These are phyloP conservation scores for Rhinocladiella similis DNA, from an alignment of 2,329 filamentous ascomycete species.

Conservation along the genomic window DNA sequence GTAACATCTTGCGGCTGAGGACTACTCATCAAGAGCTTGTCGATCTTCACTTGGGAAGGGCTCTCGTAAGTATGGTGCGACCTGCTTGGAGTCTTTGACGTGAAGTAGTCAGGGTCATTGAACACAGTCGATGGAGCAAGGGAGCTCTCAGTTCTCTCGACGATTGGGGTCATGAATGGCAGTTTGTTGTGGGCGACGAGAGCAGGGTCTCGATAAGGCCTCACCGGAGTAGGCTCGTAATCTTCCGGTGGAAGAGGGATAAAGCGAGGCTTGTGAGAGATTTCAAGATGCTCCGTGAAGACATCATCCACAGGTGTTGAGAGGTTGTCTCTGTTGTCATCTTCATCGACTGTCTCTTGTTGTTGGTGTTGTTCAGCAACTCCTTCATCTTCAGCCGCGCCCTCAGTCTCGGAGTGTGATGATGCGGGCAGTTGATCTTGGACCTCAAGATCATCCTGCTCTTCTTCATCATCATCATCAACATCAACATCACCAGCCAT, in stretches of 20 bases:
- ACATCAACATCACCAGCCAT: slow-evolving; percentile 26
- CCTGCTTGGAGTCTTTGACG: slow-evolving; percentile 76
- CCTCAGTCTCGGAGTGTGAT: not conserved
- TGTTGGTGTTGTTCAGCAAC: slow-evolving; percentile 22
- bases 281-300: slow-evolving; percentile 34
- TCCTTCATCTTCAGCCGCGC: slow-evolving; percentile 1
- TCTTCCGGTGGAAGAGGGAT: slow-evolving; percentile 82
- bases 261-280: slow-evolving; percentile 61
- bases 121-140: slow-evolving; percentile 65
- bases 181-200: slow-evolving; percentile 85
- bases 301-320: slow-evolving; percentile 35
- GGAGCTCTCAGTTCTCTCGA: slow-evolving; percentile 90
- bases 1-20: slow-evolving; percentile 59
- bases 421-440: slow-evolving; percentile 18
- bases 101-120: slow-evolving; percentile 59
- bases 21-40: slow-evolving; percentile 62
- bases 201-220: slow-evolving; percentile 76
- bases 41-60: slow-evolving; percentile 38
- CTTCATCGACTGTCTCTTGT: slow-evolving; percentile 24
- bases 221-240: slow-evolving; percentile 70
- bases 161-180: slow-evolving; percentile 98
- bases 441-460: slow-evolving; percentile 34
- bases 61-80: slow-evolving; percentile 34
- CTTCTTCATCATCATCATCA: slow-evolving; percentile 22
- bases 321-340: slow-evolving; percentile 28